A percentile compares a stretch with the other conserved stretches of the same genome.
Conservation (phyloP, 805 yeast genomes). For the Monosporozyma servazzii region DNA sequence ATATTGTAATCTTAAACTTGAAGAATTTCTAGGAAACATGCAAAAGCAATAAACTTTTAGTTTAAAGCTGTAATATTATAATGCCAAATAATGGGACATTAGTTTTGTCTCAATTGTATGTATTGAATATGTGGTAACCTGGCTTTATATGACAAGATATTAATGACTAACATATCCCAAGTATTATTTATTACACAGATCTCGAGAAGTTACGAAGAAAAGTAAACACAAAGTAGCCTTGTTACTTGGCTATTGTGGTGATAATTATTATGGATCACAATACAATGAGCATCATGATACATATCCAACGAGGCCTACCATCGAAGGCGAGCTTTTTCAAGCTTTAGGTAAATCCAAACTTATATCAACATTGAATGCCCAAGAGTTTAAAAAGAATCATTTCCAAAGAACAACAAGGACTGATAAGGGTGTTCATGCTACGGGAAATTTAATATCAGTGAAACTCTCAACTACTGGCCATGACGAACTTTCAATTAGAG, state of each 20-base stretch:
- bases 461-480: conserved; percentile 62
- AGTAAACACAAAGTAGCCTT: conserved; percentile 92
- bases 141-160: too few relatives aligned
- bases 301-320: conserved; percentile 42
- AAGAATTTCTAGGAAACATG: too few relatives aligned
- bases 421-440: conserved; percentile 97
- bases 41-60: too few relatives aligned
- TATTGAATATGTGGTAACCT: background rate
- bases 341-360: conserved; percentile 86
- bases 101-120: background rate
- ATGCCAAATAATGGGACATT: background rate
- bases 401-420: conserved; percentile 83
- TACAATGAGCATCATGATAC: conserved; percentile 60
- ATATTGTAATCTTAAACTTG: too few relatives aligned
- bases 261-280: conserved; percentile 96
- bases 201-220: background rate
- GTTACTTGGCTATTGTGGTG: conserved; percentile 88
- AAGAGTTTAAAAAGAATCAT: conserved; percentile 78
- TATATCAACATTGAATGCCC: conserved; percentile 73
- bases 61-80: too few relatives aligned
- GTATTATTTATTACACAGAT: background rate
- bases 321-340: conserved; percentile 77
- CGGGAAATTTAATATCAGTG: conserved; percentile 81
- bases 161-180: background rate
- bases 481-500: conserved; percentile 43